Conservation (phyloP, 768 basidiomycete species). For the Podaxis sp. region DNA sequence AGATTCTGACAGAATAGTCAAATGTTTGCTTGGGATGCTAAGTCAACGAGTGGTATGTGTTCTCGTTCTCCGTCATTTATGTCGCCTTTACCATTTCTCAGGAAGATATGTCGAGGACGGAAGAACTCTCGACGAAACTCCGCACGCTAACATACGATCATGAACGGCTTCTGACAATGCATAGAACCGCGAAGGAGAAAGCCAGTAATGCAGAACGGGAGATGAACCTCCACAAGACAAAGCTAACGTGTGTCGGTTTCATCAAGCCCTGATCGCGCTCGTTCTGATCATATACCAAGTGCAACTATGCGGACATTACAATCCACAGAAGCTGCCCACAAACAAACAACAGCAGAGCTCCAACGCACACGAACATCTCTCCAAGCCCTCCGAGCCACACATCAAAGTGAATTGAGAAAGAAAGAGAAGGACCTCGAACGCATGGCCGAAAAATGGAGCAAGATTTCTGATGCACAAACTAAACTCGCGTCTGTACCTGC, state of each 20-base stretch:
- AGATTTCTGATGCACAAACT: slow-evolving; percentile 64
- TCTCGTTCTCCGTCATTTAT: background rate
- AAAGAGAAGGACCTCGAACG: slow-evolving; percentile 78
- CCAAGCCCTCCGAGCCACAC: slow-evolving; percentile 66
- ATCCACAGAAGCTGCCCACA: slow-evolving; percentile 62
- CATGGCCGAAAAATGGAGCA: slow-evolving; percentile 72
- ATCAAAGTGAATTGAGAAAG: slow-evolving; percentile 74
- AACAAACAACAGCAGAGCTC: slow-evolving; percentile 66
- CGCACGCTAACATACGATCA: slow-evolving; percentile 80
- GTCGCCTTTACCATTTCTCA: slow-evolving; percentile 17
- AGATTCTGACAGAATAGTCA: slow-evolving; percentile 57
- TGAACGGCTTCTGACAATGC: slow-evolving; percentile 68
- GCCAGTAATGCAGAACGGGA: slow-evolving; percentile 79
- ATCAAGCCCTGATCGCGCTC: background rate
- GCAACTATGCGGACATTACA: slow-evolving; percentile 52
- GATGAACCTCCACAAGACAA: slow-evolving; percentile 68
- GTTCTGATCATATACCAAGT: slow-evolving; percentile 29
- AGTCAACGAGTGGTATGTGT: slow-evolving; percentile 69
- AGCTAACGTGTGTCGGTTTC: slow-evolving; percentile 55
- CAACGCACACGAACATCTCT: slow-evolving; percentile 69
- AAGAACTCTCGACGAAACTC: slow-evolving; percentile 71
- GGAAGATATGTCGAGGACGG: slow-evolving; percentile 78
- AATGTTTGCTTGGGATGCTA: slow-evolving; percentile 75
- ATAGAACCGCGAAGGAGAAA: slow-evolving; percentile 54
- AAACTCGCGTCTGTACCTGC: slow-evolving; percentile 49